phyloP scores from a whole-genome alignment of 441 rosid species.

The Erodium trifolium region DNA sequence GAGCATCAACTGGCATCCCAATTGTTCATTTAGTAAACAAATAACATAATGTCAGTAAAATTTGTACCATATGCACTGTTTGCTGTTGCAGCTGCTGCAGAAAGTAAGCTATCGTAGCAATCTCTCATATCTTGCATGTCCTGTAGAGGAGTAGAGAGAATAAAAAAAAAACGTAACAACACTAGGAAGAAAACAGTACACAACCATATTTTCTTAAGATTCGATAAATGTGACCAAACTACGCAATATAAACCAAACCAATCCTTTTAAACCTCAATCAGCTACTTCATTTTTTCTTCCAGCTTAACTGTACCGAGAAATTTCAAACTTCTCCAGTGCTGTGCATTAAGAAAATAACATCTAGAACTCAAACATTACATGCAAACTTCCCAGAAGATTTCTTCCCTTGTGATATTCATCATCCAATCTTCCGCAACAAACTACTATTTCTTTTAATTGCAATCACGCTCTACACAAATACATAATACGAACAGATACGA shows the following conservation, averaged over 20 bases:
- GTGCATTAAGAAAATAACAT: not conserved
- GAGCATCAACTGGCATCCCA: not conserved
- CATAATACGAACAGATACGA: not conserved
- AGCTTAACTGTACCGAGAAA: not conserved
- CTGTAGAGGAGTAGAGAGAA: constrained; percentile 33
- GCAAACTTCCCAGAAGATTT: not conserved
- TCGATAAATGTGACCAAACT: not conserved
- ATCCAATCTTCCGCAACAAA: not conserved
- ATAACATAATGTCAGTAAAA: not conserved
- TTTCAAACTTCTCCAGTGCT: not conserved
- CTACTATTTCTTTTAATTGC: not conserved
- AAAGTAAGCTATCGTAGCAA: constrained; percentile 88
- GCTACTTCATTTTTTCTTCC: not conserved
- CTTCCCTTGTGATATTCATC: not conserved
- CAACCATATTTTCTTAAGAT: not conserved
- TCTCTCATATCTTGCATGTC: constrained; percentile 86
- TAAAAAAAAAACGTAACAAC: not conserved
- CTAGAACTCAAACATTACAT: not conserved
- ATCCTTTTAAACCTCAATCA: constrained; percentile 4
- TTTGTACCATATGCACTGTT: constrained; percentile 84
- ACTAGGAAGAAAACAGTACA: not conserved
- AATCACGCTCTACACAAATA: constrained; percentile 4
- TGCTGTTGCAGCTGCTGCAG: constrained; percentile 92
- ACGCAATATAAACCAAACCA: not conserved
- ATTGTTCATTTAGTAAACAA: not conserved